A percentile compares a stretch with the other conserved stretches of the same genome.
These are phyloP conservation scores for Fusarium lateritium DNA, from an alignment of 2,329 filamentous ascomycete genomes.

Conservation along the genomic window DNA sequence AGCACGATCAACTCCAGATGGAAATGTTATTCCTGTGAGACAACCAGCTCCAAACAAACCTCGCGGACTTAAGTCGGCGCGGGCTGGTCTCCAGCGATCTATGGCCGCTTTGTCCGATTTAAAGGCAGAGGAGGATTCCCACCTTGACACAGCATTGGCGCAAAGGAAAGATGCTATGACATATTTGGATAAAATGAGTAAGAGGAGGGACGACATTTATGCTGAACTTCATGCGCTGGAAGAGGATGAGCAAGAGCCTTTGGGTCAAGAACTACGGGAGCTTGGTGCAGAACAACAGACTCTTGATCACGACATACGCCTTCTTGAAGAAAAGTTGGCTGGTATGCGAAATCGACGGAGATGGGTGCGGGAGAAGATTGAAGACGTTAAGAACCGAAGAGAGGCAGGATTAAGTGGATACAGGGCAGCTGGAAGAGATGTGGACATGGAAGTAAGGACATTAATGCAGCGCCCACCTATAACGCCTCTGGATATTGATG, in stretches of 20 bases:
- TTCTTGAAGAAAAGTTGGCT: slow-evolving; percentile 75
- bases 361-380: slow-evolving; percentile 72
- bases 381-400: slow-evolving; percentile 73
- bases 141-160: slow-evolving; percentile 70
- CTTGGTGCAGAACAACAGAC: slow-evolving; percentile 69
- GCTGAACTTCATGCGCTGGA: slow-evolving; percentile 69
- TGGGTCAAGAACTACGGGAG: slow-evolving; percentile 71
- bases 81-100: slow-evolving; percentile 74
- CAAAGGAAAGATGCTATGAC: slow-evolving; percentile 71
- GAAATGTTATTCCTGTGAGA: slow-evolving; percentile 71
- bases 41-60: slow-evolving; percentile 67
- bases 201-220: slow-evolving; percentile 65
- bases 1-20: slow-evolving; percentile 56
- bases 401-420: slow-evolving; percentile 83
- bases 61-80: slow-evolving; percentile 71
- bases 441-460: slow-evolving; percentile 72
- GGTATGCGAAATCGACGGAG: slow-evolving; percentile 72
- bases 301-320: slow-evolving; percentile 74
- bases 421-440: slow-evolving; percentile 74
- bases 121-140: slow-evolving; percentile 77
- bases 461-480: slow-evolving; percentile 73
- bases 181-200: slow-evolving; percentile 68
- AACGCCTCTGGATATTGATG: slow-evolving; percentile 65
- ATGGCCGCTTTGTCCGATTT: slow-evolving; percentile 76
- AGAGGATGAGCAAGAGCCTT: slow-evolving; percentile 68